These are phyloP conservation scores for Scedosporium boydii DNA, from an alignment of 2,329 filamentous ascomycete genomes.

Conservation along the genomic window DNA sequence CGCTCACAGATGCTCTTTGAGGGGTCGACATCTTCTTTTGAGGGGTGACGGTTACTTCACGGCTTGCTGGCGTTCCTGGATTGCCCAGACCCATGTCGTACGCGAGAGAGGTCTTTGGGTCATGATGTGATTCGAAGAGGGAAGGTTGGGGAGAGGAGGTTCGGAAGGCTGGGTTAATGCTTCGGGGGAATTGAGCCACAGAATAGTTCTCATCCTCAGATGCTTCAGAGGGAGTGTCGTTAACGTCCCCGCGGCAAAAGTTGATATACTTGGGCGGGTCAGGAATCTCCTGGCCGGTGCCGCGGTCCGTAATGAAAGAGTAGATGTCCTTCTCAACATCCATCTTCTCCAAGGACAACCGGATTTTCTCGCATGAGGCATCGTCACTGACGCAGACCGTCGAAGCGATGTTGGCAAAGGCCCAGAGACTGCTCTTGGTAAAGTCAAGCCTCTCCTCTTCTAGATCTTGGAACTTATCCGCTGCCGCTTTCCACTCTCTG, in stretches of 20 bases:
- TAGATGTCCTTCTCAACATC: conserved; percentile 95
- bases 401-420: conserved; percentile 92
- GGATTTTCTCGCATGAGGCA: conserved; percentile 90
- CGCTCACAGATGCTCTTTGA: conserved; percentile 2
- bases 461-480: conserved; percentile 97
- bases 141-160: conserved; percentile 95
- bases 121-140: conserved; percentile 83
- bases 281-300: conserved; percentile 94
- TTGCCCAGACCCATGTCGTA: conserved; percentile 56
- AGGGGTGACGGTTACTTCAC: conserved; percentile 41
- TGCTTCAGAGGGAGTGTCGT: conserved; percentile 70
- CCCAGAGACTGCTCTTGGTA: conserved; percentile 96
- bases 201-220: conserved; percentile 87
- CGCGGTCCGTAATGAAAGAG: conserved; percentile 76
- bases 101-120: conserved; percentile 66
- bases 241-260: conserved; percentile 81
- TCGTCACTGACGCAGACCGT: conserved; percentile 98
- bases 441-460: conserved; percentile 97
- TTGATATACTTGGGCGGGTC: conserved; percentile 98
- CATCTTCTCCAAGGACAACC: conserved; percentile 84
- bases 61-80: conserved; percentile 30
- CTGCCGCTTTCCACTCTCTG: conserved; percentile 93
- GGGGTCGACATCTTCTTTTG: conserved; percentile 29
- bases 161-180: conserved; percentile 90
- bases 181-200: conserved; percentile 89